phyloP scores from a whole-genome alignment of 495 filamentous ascomycete species.

The Xylaria palmicola region DNA sequence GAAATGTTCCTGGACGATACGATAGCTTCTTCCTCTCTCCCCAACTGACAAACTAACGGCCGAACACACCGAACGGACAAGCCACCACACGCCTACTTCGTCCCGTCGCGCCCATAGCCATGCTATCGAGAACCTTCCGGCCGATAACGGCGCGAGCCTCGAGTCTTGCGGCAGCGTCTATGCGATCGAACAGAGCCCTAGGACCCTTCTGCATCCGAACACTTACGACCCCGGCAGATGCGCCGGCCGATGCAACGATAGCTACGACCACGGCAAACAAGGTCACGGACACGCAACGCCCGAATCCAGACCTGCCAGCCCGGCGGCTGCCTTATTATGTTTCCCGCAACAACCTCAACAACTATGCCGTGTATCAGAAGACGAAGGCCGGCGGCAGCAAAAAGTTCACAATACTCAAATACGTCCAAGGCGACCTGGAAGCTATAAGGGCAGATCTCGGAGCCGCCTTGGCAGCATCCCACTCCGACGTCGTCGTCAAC shows the following conservation, averaged over 20 bases:
- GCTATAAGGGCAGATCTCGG: constrained; percentile 48
- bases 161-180: constrained; percentile 1
- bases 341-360: constrained; percentile 64
- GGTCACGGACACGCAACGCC: neutral
- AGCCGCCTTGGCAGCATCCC: constrained; percentile 24
- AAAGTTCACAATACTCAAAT: constrained; percentile 72
- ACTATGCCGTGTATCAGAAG: constrained; percentile 77
- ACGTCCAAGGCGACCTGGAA: constrained; percentile 68
- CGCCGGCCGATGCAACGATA: constrained; percentile 18
- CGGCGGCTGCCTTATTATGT: constrained; percentile 67
- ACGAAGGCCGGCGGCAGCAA: constrained; percentile 75
- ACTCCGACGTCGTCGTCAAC: constrained; percentile 46
- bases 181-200: constrained; percentile 8
- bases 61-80: neutral
- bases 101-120: neutral
- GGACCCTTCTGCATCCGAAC: neutral
- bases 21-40: too few relatives aligned
- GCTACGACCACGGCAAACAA: constrained; percentile 14
- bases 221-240: neutral
- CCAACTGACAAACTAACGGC: too few relatives aligned
- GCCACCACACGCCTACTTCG: neutral
- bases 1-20: constrained; percentile 7
- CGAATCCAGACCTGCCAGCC: constrained; percentile 10
- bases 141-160: constrained; percentile 11
- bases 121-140: constrained; percentile 19